Base-by-base conservation (phyloP, 75 land plant species). In the Selaginella moellendorffii region DNA sequence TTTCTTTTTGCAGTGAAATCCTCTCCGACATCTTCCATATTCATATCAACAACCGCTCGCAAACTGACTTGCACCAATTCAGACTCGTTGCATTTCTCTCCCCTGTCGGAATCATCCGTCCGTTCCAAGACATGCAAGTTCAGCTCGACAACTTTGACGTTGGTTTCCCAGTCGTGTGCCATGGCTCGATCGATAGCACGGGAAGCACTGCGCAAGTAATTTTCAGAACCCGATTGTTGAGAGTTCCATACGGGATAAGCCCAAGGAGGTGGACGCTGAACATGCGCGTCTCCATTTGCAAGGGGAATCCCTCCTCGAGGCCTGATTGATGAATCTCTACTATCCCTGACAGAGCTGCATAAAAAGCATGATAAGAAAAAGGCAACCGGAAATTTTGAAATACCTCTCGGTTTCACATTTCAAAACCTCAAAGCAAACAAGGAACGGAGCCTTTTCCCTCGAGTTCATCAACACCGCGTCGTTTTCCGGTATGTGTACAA, bases 211-310 rank as follows among this genome's bases (percentile, higher is more conserved):
- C 77, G 71, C n/a, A 93, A 82, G 82, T 89, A 82, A 54, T 90
- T 70, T 62, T 84, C 85, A 65, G 75, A 69, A 54, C 80, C 76
- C 56, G 66, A 73, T 22, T 68, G 86, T 61, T 80, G 79, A 22
- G 54, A 68, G 53, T 52, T 82, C 84, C 90, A 75, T 56, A 89
- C 65, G 54, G 99, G 99, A 72, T 82, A 90, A 18, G 97, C 99
- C 99, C 99, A 95, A 22, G 99, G 97, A 31, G 99, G 99, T 24
- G 99, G 99, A 65, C 86, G 86, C 58, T 80, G 97, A 64, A 86
- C 36, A 23, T 86, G 79, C 52, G 77, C 99, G 81, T 90, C 91
- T 31, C 97, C 92, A 79, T 90, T 86, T 72, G 99, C 99, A 26
- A 95, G 71, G 46, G 99, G 99, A 65, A 95, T 95, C 20, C 97